Base-by-base conservation (phyloP, 164 flowering plant genomes). In the Paratinospora sagittata region DNA sequence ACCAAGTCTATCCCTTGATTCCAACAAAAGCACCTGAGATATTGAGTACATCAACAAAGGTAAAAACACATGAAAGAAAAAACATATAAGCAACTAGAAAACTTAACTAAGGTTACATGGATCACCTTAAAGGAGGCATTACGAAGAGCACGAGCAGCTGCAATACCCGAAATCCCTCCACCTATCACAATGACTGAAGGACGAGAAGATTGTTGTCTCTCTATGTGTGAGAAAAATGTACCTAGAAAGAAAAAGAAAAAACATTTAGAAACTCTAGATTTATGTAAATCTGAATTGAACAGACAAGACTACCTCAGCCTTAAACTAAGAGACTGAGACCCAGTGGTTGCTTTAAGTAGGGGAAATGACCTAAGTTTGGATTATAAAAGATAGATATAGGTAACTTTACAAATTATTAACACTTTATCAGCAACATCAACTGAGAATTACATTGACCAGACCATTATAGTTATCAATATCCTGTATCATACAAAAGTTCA, bases 111-210 rank as follows among this genome's bases (percentile, higher is more conserved):
- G 23, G 49, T 62, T 27, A 12, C 62, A 34, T n/a, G 19, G 13
- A 36, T 75, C 49, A 90, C 98, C 92, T 91, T 81, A 70, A 83
- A 89, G 39, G 90, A 88, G 19, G 91, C 88, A 80, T 86, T 86
- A 41, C 65, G 72, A 39, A 91, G 92, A 37, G 77, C 70, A 33
- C 87, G 86, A 0, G 98, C 96, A 68, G 98, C 98, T 67, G 96
- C 89, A 37, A 89, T 72, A 27, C 98, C 98, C 0, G 97, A 93
- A 73, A 93, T 90, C 63, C 98, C 98, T 34, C 87, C 94, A 63
- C 98, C 98, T 69, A 93, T 84, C 19, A 93, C 96, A 76, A 93
- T 88, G 60, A 91, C 98, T n/a, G 92, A 77, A 66, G 97, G 93
- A 13, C 69, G 65, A 17, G 85, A 75, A 63, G 61, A 37, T 58